Percentiles rank a stretch among this genome's conserved stretches.
Evolutionary conservation across 805 yeast species (phyloP).

Genomic region (Metschnikowia koreensis): DNA sequence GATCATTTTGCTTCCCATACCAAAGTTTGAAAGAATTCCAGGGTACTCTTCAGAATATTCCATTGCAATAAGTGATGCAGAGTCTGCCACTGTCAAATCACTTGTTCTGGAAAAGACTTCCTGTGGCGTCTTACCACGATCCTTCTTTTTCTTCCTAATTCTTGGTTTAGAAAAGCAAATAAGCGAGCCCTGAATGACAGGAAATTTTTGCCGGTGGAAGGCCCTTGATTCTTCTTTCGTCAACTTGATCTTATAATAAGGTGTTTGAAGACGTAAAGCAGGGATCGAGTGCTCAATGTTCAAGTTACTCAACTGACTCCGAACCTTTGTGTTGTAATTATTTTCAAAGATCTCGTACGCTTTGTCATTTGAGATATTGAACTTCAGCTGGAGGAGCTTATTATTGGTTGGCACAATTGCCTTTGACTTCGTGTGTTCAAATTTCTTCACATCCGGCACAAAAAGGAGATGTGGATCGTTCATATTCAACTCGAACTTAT

Average conservation of each 20-base stretch:
- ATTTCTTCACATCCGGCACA: slow-evolving; percentile 40
- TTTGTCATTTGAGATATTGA: slow-evolving; percentile 84
- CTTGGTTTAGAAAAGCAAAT: slow-evolving; percentile 76
- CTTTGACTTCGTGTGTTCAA: slow-evolving; percentile 20
- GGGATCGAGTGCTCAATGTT: slow-evolving; percentile 90
- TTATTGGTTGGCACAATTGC: slow-evolving; percentile 55
- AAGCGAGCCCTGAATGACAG: slow-evolving; percentile 72
- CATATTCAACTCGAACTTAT: slow-evolving; percentile 63
- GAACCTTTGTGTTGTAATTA: slow-evolving; percentile 85
- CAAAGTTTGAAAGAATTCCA: slow-evolving; percentile 76
- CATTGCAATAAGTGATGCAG: slow-evolving; percentile 70
- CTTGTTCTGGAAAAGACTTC: slow-evolving; percentile 69
- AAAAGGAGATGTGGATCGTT: slow-evolving; percentile 83
- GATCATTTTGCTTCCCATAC: slow-evolving; percentile 93
- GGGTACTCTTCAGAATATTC: slow-evolving; percentile 94
- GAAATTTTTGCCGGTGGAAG: slow-evolving; percentile 77
- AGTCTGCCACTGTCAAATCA: slow-evolving; percentile 82
- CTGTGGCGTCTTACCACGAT: slow-evolving; percentile 74
- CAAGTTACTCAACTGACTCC: slow-evolving; percentile 88
- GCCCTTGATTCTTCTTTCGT: slow-evolving; percentile 66
- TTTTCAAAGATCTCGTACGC: slow-evolving; percentile 79
- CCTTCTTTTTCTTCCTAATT: slow-evolving; percentile 81
- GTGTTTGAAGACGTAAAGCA: slow-evolving; percentile 82
- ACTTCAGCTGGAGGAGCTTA: slow-evolving; percentile 54
- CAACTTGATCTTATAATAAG: slow-evolving; percentile 80